These are phyloP conservation scores for Pyricularia sp. DNA, from an alignment of 2,329 filamentous ascomycete genomes.

Conservation along the genomic window DNA sequence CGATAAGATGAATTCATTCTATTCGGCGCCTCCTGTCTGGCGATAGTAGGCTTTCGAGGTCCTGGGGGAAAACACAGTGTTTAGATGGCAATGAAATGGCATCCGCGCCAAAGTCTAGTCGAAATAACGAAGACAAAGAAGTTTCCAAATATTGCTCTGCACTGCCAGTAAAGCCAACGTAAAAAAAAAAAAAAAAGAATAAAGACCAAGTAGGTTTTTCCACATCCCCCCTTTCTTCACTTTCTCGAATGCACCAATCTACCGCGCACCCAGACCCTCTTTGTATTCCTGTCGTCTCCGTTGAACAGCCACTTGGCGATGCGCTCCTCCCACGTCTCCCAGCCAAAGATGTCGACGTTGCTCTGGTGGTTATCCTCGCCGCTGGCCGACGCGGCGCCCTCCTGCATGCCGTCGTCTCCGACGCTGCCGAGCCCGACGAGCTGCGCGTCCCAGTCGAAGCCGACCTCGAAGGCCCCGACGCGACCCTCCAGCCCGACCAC, in stretches of 20 bases:
- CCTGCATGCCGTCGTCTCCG: conserved; percentile 23
- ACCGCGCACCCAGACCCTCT: conserved; percentile 79
- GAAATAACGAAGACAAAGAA: no score
- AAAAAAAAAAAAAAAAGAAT: neutral
- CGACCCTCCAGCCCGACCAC: conserved; percentile 61
- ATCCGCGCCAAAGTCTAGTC: neutral
- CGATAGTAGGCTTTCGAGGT: no score
- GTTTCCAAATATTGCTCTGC: neutral
- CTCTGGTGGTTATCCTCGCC: conserved; percentile 22
- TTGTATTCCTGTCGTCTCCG: conserved; percentile 85
- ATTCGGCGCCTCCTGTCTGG: no score
- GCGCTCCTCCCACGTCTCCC: conserved; percentile 76
- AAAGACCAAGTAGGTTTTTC: no score
- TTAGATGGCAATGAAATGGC: neutral
- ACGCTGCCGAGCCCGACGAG: conserved; percentile 52
- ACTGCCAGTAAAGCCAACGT: conserved; percentile 6
- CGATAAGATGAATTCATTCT: no score
- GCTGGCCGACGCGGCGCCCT: conserved; percentile 5
- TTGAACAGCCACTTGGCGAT: conserved; percentile 91
- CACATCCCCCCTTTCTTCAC: neutral
- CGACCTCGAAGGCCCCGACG: conserved; percentile 72
- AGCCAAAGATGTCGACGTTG: conserved; percentile 79
- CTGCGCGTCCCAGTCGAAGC: conserved; percentile 87
- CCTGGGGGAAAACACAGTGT: neutral
- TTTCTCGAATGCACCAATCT: conserved; percentile 56